A percentile compares a stretch with the other conserved stretches of the same genome.
Evolutionary conservation across 805 yeast species (phyloP).

Genomic region (Danielozyma ontarioensis): DNA sequence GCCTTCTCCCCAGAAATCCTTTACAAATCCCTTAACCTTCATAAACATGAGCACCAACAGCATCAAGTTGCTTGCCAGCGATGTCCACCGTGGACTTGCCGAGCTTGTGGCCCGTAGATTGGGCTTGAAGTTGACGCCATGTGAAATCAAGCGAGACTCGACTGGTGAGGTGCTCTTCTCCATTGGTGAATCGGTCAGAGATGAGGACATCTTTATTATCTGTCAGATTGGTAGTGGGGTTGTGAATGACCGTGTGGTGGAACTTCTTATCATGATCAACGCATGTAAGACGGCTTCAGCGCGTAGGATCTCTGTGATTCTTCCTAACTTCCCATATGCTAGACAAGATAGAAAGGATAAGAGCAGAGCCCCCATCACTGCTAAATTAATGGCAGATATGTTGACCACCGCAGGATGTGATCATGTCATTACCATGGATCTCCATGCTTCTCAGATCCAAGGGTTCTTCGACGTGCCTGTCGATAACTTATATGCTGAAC

Average conservation of each 20-base stretch:
- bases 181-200: conserved; percentile 83
- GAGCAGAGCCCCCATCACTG: conserved; percentile 93
- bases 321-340: conserved; percentile 95
- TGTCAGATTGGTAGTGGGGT: conserved; percentile 85
- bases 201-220: conserved; percentile 80
- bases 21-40: too few species aligned
- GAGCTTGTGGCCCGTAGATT: conserved; percentile 61
- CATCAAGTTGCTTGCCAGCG: conserved; percentile 63
- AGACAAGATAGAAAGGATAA: conserved; percentile 97
- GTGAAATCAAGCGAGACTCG: conserved; percentile 59
- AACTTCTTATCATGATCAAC: conserved; percentile 80
- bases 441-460: conserved; percentile 96
- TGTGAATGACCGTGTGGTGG: conserved; percentile 83
- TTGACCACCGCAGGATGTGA: conserved; percentile 91
- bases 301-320: conserved; percentile 85
- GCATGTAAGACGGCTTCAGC: conserved; percentile 97
- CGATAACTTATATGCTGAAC: conserved; percentile 93
- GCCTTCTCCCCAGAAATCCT: too few species aligned
- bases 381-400: conserved; percentile 87
- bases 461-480: conserved; percentile 95
- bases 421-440: conserved; percentile 94
- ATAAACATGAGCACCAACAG: conserved; percentile 64
- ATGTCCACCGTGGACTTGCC: conserved; percentile 63
- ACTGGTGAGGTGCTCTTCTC: conserved; percentile 74
- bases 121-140: conserved; percentile 57